Conservation (phyloP, 108 stramenopile genomes). For the Mediolabrus comicus region DNA sequence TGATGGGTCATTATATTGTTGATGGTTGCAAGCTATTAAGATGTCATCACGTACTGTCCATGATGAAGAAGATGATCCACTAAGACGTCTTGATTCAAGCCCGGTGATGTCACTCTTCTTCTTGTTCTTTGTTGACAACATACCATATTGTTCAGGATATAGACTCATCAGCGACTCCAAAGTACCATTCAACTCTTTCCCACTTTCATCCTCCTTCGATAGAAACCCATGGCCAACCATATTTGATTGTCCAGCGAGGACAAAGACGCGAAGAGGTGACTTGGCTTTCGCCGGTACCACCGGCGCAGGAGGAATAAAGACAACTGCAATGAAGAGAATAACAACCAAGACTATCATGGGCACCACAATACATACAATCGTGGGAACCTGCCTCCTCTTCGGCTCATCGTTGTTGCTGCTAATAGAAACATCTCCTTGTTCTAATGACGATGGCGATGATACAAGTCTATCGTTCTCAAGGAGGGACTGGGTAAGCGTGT, state of each 20-base stretch:
- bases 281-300: too few species aligned
- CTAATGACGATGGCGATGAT: too few species aligned
- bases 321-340: too few species aligned
- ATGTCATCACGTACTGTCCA: background rate
- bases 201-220: background rate
- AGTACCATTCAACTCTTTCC: slow-evolving; percentile 7
- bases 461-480: too few species aligned
- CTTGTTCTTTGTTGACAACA: slow-evolving; percentile 1
- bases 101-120: background rate
- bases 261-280: slow-evolving; percentile 11
- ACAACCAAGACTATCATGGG: too few species aligned
- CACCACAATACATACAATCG: too few species aligned
- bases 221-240: slow-evolving; percentile 43
- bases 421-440: too few species aligned
- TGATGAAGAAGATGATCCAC: background rate
- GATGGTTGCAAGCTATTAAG: background rate
- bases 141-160: slow-evolving; percentile 7
- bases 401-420: too few species aligned
- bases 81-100: background rate
- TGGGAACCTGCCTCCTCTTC: too few species aligned
- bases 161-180: slow-evolving; percentile 2
- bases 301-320: too few species aligned
- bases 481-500: too few species aligned
- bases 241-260: slow-evolving; percentile 50
- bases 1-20: background rate